Percentiles rank a stretch among this genome's conserved stretches.
Conservation (phyloP, 805 yeast species). For the Metschnikowia orientalis region DNA sequence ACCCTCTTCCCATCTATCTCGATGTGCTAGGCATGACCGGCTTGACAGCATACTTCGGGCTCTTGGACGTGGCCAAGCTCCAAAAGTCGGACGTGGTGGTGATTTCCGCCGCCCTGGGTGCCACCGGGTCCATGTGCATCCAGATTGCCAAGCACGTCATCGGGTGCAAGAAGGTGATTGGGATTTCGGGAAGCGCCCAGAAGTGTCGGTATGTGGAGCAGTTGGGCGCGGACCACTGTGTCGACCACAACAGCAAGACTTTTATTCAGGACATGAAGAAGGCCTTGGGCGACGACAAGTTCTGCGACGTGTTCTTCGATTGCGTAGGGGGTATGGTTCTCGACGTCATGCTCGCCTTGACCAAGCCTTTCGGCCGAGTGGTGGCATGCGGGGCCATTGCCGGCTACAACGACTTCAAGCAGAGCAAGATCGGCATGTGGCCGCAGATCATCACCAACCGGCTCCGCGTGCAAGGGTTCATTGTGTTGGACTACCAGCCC, state of each 20-base stretch:
- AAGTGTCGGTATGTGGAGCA: constrained; percentile 51
- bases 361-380: constrained; percentile 33
- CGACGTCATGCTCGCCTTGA: constrained; percentile 16
- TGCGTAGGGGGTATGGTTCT: constrained; percentile 25
- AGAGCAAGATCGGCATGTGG: constrained; percentile 38
- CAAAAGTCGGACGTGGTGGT: constrained; percentile 43
- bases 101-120: constrained; percentile 66
- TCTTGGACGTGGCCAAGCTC: constrained; percentile 45
- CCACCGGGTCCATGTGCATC: constrained; percentile 57
- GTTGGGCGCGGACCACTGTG: constrained; percentile 48
- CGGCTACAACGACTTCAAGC: constrained; percentile 46
- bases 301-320: constrained; percentile 23
- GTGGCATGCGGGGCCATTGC: constrained; percentile 62
- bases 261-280: constrained; percentile 4
- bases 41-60: constrained; percentile 56
- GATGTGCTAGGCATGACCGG: constrained; percentile 54
- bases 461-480: constrained; percentile 17
- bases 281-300: constrained; percentile 5
- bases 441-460: constrained; percentile 44
- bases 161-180: constrained; percentile 53
- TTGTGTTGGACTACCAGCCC: constrained; percentile 18
- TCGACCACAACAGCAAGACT: constrained; percentile 40
- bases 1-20: constrained; percentile 42
- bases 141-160: constrained; percentile 52
- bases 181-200: constrained; percentile 55